phyloP scores from a whole-genome alignment of 1,284 basidiomycete genomes.

The Tilletia walkeri region DNA sequence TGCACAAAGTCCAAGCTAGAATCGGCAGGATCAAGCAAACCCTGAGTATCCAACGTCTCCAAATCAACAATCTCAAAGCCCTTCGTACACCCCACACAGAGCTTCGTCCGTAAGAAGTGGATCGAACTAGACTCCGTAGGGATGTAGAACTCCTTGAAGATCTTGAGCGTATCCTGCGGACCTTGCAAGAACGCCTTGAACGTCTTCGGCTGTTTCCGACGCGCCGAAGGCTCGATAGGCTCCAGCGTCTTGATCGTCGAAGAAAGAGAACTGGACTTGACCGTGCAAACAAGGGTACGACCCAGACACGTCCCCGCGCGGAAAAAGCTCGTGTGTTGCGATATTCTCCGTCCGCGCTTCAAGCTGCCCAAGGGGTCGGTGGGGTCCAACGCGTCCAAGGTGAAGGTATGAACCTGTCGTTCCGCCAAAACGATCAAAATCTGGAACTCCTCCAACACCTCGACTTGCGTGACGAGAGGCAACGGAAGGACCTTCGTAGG shows the following conservation, averaged over 20 bases:
- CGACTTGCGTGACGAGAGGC: slow-evolving; percentile 87
- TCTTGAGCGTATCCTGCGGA: slow-evolving; percentile 81
- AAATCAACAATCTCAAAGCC: slow-evolving; percentile 99
- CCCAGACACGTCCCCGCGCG: slow-evolving; percentile 91
- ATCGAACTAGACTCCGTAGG: slow-evolving; percentile 95
- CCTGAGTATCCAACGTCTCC: slow-evolving; percentile 94
- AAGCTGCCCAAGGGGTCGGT: slow-evolving; percentile 85
- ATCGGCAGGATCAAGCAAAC: slow-evolving; percentile 88
- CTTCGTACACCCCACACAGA: slow-evolving; percentile 94
- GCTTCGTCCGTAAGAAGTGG: slow-evolving; percentile 94
- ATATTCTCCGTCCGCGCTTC: slow-evolving; percentile 90
- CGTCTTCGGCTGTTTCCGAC: slow-evolving; percentile 71
- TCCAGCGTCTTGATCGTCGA: slow-evolving; percentile 98
- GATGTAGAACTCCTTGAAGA: slow-evolving; percentile 96
- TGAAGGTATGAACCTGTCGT: slow-evolving; percentile 92
- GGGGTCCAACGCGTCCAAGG: slow-evolving; percentile 85
- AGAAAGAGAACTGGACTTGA: slow-evolving; percentile 89
- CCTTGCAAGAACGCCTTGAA: slow-evolving; percentile 82
- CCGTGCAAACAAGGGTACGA: slow-evolving; percentile 92
- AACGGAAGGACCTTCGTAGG: slow-evolving; percentile 88
- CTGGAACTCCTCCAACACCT: slow-evolving; percentile 93
- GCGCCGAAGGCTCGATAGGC: slow-evolving; percentile 84
- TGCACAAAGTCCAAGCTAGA: slow-evolving; percentile 88
- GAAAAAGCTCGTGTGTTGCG: slow-evolving; percentile 96
- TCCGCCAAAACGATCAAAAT: slow-evolving; percentile 85